These are phyloP conservation scores for Kodamaea ohmeri DNA, from an alignment of 1,139 yeast species.

Conservation along the genomic window DNA sequence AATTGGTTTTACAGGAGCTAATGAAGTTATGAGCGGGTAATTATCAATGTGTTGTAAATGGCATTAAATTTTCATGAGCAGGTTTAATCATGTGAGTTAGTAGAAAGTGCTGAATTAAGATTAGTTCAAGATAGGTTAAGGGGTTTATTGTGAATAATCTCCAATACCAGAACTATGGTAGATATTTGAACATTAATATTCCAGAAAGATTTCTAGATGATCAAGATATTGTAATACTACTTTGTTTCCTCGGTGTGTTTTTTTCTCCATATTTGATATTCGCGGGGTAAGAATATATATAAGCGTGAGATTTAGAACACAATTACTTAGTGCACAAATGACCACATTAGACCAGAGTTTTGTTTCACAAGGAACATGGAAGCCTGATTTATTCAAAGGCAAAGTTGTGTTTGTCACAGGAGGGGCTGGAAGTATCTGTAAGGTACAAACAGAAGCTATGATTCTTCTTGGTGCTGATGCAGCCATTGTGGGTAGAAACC, in stretches of 20 bases:
- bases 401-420: constrained; percentile 52
- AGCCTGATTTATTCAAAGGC: constrained; percentile 66
- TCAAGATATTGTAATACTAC: too few relatives aligned
- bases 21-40: too few relatives aligned
- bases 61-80: too few relatives aligned
- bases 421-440: constrained; percentile 29
- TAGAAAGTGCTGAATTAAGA: too few relatives aligned
- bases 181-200: too few relatives aligned
- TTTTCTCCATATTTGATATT: neutral
- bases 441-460: constrained; percentile 28
- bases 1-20: too few relatives aligned
- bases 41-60: too few relatives aligned
- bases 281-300: constrained; percentile 8
- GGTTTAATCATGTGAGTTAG: too few relatives aligned
- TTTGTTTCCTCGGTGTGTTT: constrained; percentile 1
- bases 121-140: too few relatives aligned
- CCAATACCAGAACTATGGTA: too few relatives aligned
- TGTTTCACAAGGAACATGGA: constrained; percentile 36
- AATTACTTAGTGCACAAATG: constrained; percentile 7
- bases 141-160: too few relatives aligned
- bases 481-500: constrained; percentile 26
- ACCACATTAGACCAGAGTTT: constrained; percentile 27
- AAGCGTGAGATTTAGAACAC: neutral
- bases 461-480: constrained; percentile 29
- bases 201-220: too few relatives aligned